Percentiles rank a stretch among this genome's conserved stretches.
Evolutionary conservation across 2,329 filamentous ascomycete genomes (phyloP).

Genomic region (Trichoderma sp.): DNA sequence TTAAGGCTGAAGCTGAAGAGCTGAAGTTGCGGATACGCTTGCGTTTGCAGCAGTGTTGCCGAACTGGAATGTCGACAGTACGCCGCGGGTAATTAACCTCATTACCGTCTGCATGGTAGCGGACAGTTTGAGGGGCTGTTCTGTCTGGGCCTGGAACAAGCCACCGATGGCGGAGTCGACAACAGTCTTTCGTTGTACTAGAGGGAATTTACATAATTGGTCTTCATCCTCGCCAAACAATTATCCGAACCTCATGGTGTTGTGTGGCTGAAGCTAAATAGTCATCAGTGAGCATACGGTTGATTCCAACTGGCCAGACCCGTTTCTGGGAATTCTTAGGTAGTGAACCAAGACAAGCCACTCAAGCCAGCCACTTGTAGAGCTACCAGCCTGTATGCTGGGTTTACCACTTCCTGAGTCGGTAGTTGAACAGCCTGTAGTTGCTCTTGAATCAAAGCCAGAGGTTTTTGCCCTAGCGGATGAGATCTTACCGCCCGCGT

Average conservation of each 20-base stretch:
- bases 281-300: background rate
- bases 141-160: constrained; percentile 14
- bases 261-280: constrained; percentile 12
- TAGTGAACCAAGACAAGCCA: background rate
- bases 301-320: constrained; percentile 1
- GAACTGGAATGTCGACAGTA: background rate
- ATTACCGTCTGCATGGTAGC: background rate
- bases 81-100: background rate
- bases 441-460: background rate
- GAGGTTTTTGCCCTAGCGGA: background rate
- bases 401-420: background rate
- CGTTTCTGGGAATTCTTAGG: background rate
- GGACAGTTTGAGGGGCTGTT: background rate
- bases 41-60: too few relatives aligned
- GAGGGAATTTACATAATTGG: background rate
- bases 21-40: background rate
- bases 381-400: background rate
- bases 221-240: background rate
- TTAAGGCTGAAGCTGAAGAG: constrained; percentile 4
- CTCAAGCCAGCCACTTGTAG: background rate
- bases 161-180: background rate
- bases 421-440: background rate
- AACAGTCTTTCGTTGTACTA: background rate
- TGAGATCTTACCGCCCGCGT: constrained; percentile 7
- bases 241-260: background rate